phyloP scores from a whole-genome alignment of 2,329 filamentous ascomycete genomes.

The Pseudopithomyces chartarum region DNA sequence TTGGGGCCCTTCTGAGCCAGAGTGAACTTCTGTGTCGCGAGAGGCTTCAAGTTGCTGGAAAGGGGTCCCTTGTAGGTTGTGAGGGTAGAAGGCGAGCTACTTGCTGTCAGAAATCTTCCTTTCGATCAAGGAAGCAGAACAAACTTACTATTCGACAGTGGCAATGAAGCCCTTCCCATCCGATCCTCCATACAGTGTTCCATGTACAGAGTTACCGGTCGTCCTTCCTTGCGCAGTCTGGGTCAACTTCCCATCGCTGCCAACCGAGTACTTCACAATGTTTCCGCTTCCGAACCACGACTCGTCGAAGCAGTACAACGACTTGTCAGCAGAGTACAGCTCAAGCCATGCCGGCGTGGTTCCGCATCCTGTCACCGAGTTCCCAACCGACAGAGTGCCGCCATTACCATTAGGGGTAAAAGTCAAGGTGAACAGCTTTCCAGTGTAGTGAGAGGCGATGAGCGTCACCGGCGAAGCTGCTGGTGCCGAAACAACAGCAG shows the following conservation, averaged over 20 bases:
- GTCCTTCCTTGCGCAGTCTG: slow-evolving; percentile 5
- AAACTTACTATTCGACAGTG: slow-evolving; percentile 24
- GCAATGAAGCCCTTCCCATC: slow-evolving; percentile 24
- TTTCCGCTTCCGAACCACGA: slow-evolving; percentile 9
- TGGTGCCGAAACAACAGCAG: background rate
- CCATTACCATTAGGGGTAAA: slow-evolving; percentile 2
- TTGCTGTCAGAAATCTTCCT: background rate
- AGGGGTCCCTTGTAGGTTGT: slow-evolving; percentile 32
- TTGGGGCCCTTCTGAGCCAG: slow-evolving; percentile 47
- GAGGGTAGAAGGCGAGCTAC: slow-evolving; percentile 25
- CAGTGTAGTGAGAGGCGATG: slow-evolving; percentile 4
- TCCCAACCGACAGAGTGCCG: background rate
- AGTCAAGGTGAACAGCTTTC: slow-evolving; percentile 2
- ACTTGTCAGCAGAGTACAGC: background rate
- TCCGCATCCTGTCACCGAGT: slow-evolving; percentile 7
- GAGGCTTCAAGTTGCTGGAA: slow-evolving; percentile 17
- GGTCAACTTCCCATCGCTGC: slow-evolving; percentile 2
- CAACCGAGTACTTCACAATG: slow-evolving; percentile 2
- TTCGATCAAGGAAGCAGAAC: background rate
- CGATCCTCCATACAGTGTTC: slow-evolving; percentile 20
- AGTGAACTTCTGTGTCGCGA: slow-evolving; percentile 19
- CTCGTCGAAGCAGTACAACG: slow-evolving; percentile 13
- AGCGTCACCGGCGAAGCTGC: slow-evolving; percentile 2
- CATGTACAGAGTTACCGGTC: slow-evolving; percentile 21
- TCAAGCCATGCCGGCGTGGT: slow-evolving; percentile 11